A percentile compares a stretch with the other conserved stretches of the same genome.
Evolutionary conservation across 768 basidiomycete genomes (phyloP).

Genomic region (Austroboletus eburneus): DNA sequence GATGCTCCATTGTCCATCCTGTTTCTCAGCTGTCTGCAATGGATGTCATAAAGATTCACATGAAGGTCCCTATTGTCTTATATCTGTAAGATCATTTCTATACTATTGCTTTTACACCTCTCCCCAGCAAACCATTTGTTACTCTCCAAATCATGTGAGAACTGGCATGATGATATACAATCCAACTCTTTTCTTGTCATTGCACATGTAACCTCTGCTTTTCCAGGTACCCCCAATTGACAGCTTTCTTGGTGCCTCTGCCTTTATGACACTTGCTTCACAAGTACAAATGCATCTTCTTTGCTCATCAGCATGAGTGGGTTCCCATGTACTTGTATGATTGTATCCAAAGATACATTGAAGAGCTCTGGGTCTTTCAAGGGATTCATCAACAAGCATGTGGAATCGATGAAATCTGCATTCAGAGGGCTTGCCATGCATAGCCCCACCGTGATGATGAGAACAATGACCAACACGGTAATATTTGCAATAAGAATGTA

Average conservation of each 20-base stretch:
- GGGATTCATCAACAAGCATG: conserved; percentile 11
- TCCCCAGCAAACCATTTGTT: no score
- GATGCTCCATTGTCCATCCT: conserved; percentile 60
- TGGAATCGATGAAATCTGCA: conserved; percentile 6
- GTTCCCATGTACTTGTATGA: conserved; percentile 1
- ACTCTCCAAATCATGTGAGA: no score
- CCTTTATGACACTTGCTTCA: not conserved
- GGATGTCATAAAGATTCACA: conserved; percentile 58
- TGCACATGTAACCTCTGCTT: no score
- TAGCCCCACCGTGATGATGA: conserved; percentile 6
- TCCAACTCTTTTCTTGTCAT: no score
- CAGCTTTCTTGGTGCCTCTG: no score
- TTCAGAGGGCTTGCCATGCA: conserved; percentile 4
- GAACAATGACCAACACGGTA: conserved; percentile 7
- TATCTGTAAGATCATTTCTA: no score
- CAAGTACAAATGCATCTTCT: conserved; percentile 2
- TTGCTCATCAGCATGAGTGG: conserved; percentile 4
- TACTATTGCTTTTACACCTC: no score
- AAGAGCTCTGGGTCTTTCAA: conserved; percentile 11
- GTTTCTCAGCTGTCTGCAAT: conserved; percentile 61
- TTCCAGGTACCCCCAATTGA: no score
- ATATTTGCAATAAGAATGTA: conserved; percentile 10
- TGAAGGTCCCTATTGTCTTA: conserved; percentile 59
- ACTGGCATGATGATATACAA: no score
- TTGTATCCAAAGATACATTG: conserved; percentile 4